Evolutionary conservation across 768 basidiomycete species (phyloP), one percentile per base, ranked within the genome.

Genomic region (Mycena vulgaris): DNA sequence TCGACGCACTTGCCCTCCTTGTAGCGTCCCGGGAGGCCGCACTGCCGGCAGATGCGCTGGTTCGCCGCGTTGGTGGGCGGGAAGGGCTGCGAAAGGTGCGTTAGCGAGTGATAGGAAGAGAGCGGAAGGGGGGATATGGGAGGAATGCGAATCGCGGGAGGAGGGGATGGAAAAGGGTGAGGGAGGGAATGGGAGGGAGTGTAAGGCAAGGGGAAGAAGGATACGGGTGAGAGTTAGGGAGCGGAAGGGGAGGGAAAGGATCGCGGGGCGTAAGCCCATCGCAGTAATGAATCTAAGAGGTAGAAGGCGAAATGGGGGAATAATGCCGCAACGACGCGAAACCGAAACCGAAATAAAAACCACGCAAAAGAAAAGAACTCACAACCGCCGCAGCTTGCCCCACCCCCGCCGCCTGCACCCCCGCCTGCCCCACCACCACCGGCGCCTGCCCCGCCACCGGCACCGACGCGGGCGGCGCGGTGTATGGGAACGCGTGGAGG

Each of bases 1-100:
- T 95, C 93, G 59, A 95, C 93, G 77, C 93, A 95, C 73, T 93
- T 93, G 11, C 91, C 92, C 25, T 95, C 93, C 81, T 94, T 94
- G 81, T 94, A 95, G 1, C 93, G 83, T 0, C 93, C 93, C 0
- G 89, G 83, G 48, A 90, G 80, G 0, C 92, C 92, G 74, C 93
- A 95, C 75, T 93, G 92, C 8, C 93, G 83, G 77, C 93, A 94
- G 55, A 92, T 93, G 27, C 93, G 83, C 76, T 94, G 93, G 0
- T 93, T 93, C 58, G 86, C 83, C 1, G 85, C 82, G 75, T 93
- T 93, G 0, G 83, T 84, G 2, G 87, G 71, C 0, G 87, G 84
- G 73, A 79, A 89, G 52, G 71, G 67, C 42, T 47, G 19, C 5
- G 5, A 5, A 30, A 35, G 2, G 37, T n/a, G 30, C 23, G 28